These are phyloP conservation scores for Ilyonectria robusta DNA, from an alignment of 2,329 filamentous ascomycete genomes.

Conservation along the genomic window DNA sequence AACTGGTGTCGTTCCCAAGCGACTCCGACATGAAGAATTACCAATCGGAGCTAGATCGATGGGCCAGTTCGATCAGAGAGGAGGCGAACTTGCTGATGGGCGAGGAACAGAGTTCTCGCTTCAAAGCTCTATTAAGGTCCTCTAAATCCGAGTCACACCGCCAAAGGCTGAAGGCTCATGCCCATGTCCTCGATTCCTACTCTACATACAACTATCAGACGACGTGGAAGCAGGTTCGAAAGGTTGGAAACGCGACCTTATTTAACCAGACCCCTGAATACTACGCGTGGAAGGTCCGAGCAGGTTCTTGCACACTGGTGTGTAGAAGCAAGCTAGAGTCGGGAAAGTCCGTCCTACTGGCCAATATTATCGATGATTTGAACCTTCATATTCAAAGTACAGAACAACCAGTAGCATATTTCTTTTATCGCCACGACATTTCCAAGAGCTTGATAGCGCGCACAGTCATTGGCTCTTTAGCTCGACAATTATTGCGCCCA, in stretches of 20 bases:
- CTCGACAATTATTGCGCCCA: slow-evolving; percentile 53
- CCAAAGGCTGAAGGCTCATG: slow-evolving; percentile 25
- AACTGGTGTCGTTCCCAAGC: slow-evolving; percentile 49
- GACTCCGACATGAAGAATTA: slow-evolving; percentile 52
- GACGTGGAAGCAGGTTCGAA: slow-evolving; percentile 59
- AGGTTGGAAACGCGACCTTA: slow-evolving; percentile 53
- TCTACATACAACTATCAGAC: slow-evolving; percentile 58
- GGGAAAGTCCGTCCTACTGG: slow-evolving; percentile 61
- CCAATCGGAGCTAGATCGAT: slow-evolving; percentile 52
- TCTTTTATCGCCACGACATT: slow-evolving; percentile 53
- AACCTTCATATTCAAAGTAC: slow-evolving; percentile 30
- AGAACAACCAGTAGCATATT: slow-evolving; percentile 45
- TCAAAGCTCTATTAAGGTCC: slow-evolving; percentile 31
- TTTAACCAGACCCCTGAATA: slow-evolving; percentile 37
- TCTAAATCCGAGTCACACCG: neutral
- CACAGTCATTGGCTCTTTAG: slow-evolving; percentile 52
- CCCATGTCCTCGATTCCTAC: slow-evolving; percentile 55
- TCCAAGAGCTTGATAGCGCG: slow-evolving; percentile 46
- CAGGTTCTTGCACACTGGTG: slow-evolving; percentile 47
- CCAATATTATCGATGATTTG: slow-evolving; percentile 59
- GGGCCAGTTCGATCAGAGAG: slow-evolving; percentile 55
- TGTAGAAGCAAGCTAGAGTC: slow-evolving; percentile 58
- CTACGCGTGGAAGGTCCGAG: slow-evolving; percentile 31
- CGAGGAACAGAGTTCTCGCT: slow-evolving; percentile 40
- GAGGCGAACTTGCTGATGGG: slow-evolving; percentile 44